Evolutionary conservation across 495 filamentous ascomycete genomes (phyloP).

Genomic region (Penicillium tannophilum): DNA sequence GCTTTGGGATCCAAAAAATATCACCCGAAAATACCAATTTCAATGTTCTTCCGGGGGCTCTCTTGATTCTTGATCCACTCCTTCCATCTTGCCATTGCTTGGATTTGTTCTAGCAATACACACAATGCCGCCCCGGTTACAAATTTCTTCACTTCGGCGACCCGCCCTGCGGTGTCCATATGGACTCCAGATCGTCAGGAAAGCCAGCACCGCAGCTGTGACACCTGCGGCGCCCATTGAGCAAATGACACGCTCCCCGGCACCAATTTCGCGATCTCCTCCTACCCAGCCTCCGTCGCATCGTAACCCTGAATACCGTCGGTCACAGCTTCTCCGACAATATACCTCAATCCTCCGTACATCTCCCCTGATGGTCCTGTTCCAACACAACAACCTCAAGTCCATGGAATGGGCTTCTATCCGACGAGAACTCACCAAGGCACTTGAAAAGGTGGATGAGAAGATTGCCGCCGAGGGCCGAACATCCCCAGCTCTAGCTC

Average conservation of each 20-base stretch:
- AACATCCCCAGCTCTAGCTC: conserved; percentile 45
- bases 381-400: conserved; percentile 96
- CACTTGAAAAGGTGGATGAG: conserved; percentile 68
- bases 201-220: conserved; percentile 41
- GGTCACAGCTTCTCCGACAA: conserved; percentile 90
- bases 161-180: conserved; percentile 38
- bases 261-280: conserved; percentile 57
- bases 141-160: conserved; percentile 37
- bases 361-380: conserved; percentile 83
- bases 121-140: conserved; percentile 54
- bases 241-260: conserved; percentile 55
- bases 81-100: conserved; percentile 17
- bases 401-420: conserved; percentile 85
- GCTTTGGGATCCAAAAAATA: conserved; percentile 30
- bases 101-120: conserved; percentile 2
- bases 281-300: conserved; percentile 85
- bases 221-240: conserved; percentile 54
- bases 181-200: conserved; percentile 36
- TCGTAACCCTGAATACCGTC: conserved; percentile 80
- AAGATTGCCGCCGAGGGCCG: conserved; percentile 50
- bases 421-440: conserved; percentile 74
- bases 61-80: conserved; percentile 22
- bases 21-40: conserved; percentile 23
- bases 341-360: conserved; percentile 93
- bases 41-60: conserved; percentile 5